phyloP scores from a whole-genome alignment of 2,329 filamentous ascomycete species.

The Penicillium sp. region DNA sequence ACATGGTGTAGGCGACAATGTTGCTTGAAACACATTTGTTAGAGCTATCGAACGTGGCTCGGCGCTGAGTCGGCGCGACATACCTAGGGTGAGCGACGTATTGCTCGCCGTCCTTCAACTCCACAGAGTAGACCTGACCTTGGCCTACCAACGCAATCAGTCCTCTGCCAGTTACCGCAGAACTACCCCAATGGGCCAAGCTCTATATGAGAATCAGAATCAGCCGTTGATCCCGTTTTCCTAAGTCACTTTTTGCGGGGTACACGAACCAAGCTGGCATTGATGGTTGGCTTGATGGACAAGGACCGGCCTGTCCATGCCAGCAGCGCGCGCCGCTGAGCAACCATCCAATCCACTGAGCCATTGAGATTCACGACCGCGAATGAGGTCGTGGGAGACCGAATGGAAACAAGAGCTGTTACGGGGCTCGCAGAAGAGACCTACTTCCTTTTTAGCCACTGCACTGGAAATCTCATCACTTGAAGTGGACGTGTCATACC shows the following conservation, averaged over 20 bases:
- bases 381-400: conserved; percentile 83
- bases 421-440: conserved; percentile 85
- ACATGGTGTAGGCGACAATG: conserved; percentile 85
- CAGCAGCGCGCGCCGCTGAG: conserved; percentile 83
- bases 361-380: conserved; percentile 88
- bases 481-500: conserved; percentile 32
- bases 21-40: conserved; percentile 60
- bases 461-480: not conserved
- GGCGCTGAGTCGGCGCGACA: conserved; percentile 7
- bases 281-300: conserved; percentile 72
- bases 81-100: conserved; percentile 83
- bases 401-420: conserved; percentile 85
- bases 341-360: conserved; percentile 91
- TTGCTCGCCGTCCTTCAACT: conserved; percentile 79
- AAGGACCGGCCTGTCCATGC: conserved; percentile 95
- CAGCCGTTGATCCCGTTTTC: not conserved
- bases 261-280: conserved; percentile 64
- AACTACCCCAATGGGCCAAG: conserved; percentile 88
- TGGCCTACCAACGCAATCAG: conserved; percentile 81
- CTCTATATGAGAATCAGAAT: conserved; percentile 55
- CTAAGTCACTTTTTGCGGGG: not conserved
- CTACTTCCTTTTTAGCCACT: conserved; percentile 43
- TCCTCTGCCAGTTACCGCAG: conserved; percentile 83
- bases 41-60: not conserved
- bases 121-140: conserved; percentile 87